These are phyloP conservation scores for Papilionanthe hybrid DNA, from an alignment of 116 monocot genomes.

Conservation along the genomic window DNA sequence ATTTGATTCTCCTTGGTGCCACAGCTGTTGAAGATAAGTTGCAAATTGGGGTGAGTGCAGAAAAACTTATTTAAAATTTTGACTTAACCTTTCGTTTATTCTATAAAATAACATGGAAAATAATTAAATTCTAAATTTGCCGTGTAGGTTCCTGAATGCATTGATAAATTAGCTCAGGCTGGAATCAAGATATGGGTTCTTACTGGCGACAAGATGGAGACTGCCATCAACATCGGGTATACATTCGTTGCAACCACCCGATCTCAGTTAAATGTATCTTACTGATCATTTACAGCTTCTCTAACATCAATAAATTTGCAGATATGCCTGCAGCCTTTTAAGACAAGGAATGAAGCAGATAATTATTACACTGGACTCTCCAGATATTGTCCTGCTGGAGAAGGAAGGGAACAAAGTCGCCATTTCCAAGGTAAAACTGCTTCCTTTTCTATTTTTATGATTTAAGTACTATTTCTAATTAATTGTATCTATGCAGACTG, in stretches of 20 bases:
- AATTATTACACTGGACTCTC: constrained; percentile 39
- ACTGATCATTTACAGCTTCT: neutral
- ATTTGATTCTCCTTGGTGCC: constrained; percentile 81
- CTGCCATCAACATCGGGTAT: constrained; percentile 86
- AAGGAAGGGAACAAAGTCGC: constrained; percentile 44
- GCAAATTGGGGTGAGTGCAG: constrained; percentile 65
- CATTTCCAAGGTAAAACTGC: constrained; percentile 31
- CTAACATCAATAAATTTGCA: constrained; percentile 13
- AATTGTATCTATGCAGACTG: neutral
- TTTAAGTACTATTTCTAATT: neutral
- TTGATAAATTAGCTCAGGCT: constrained; percentile 85
- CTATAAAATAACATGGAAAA: neutral
- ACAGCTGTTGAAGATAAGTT: constrained; percentile 94
- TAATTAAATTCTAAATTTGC: neutral
- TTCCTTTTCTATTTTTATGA: neutral
- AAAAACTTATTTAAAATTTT: neutral
- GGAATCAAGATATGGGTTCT: constrained; percentile 92
- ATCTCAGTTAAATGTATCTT: constrained; percentile 5
- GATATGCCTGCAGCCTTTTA: constrained; percentile 65
- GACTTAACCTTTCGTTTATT: neutral
- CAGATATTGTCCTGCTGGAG: constrained; percentile 37
- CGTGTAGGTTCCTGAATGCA: constrained; percentile 81
- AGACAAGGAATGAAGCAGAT: constrained; percentile 72
- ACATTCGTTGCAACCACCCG: constrained; percentile 4
- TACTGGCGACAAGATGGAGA: constrained; percentile 96